A percentile compares a stretch with the other conserved stretches of the same genome.
These are phyloP conservation scores for Aureobasidium uvarum DNA, from an alignment of 2,329 filamentous ascomycete genomes.

Conservation along the genomic window DNA sequence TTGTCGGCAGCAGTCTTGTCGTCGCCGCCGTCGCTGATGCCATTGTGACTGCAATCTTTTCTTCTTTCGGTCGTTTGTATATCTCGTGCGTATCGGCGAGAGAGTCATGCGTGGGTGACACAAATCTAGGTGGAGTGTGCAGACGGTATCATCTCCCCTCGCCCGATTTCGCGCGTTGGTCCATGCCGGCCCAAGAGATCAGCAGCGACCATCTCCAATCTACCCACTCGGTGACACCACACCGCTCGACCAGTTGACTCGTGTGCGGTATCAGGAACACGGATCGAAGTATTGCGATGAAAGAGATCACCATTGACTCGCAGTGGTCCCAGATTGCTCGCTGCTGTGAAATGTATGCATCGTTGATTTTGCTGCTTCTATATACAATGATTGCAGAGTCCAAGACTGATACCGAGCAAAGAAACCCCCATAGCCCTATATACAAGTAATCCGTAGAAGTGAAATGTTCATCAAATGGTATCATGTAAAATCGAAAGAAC, in stretches of 20 bases:
- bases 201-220: slow-evolving; percentile 14
- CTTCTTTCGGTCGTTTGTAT: background rate
- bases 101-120: slow-evolving; percentile 15
- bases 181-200: slow-evolving; percentile 3
- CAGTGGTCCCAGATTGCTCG: background rate
- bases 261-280: background rate
- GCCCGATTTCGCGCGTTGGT: slow-evolving; percentile 12
- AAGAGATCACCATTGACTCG: background rate
- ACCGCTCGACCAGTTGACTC: slow-evolving; percentile 15
- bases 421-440: background rate
- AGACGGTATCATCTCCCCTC: background rate
- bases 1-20: slow-evolving; percentile 15
- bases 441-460: background rate
- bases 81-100: slow-evolving; percentile 11
- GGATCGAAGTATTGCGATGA: background rate
- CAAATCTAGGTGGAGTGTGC: slow-evolving; percentile 2
- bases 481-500: slow-evolving; percentile 11
- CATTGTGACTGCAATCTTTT: background rate
- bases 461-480: slow-evolving; percentile 23
- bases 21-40: background rate
- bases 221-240: background rate
- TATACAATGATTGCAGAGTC: slow-evolving; percentile 5
- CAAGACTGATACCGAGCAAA: background rate
- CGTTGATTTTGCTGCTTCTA: slow-evolving; percentile 1
- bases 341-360: background rate